These are phyloP conservation scores for Tanacetum coccineum DNA, from an alignment of 129 eudicot genomes.

Conservation along the genomic window DNA sequence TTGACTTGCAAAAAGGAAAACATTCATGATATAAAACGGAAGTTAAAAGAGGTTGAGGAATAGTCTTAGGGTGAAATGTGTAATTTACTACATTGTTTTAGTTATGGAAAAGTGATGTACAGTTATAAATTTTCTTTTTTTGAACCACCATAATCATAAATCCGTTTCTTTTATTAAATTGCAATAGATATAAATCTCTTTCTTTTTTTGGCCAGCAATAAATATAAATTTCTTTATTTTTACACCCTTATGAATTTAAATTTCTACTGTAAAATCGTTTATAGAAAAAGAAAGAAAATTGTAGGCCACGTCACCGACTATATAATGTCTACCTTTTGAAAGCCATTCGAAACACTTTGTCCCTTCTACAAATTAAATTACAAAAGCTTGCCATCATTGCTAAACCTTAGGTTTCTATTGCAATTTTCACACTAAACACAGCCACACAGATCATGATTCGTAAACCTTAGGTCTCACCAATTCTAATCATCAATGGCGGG, in stretches of 20 bases:
- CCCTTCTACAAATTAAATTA: conserved; percentile 2
- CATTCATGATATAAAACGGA: not conserved
- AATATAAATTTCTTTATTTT: too few species aligned
- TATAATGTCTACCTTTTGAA: conserved; percentile 1
- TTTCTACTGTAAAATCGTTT: not conserved
- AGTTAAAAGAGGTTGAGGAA: not conserved
- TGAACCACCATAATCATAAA: too few species aligned
- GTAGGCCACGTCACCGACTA: conserved; percentile 6
- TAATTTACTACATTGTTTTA: not conserved
- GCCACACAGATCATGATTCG: conserved; percentile 10
- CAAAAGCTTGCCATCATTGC: not conserved
- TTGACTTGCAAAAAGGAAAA: not conserved
- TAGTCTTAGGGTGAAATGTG: not conserved
- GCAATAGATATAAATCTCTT: too few species aligned
- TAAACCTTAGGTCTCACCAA: conserved; percentile 17
- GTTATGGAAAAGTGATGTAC: not conserved
- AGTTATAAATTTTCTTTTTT: too few species aligned
- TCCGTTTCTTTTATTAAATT: too few species aligned
- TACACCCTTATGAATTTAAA: too few species aligned
- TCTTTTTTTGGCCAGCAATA: too few species aligned
- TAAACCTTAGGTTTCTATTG: too few species aligned
- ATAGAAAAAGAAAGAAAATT: not conserved
- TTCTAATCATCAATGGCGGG: conserved; percentile 27
- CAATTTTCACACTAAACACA: not conserved
- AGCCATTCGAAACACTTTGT: conserved; percentile 14